Evolutionary conservation across 2,329 filamentous ascomycete genomes (phyloP), one percentile per base, ranked within the genome.

Genomic region (Aureobasidium sp.): DNA sequence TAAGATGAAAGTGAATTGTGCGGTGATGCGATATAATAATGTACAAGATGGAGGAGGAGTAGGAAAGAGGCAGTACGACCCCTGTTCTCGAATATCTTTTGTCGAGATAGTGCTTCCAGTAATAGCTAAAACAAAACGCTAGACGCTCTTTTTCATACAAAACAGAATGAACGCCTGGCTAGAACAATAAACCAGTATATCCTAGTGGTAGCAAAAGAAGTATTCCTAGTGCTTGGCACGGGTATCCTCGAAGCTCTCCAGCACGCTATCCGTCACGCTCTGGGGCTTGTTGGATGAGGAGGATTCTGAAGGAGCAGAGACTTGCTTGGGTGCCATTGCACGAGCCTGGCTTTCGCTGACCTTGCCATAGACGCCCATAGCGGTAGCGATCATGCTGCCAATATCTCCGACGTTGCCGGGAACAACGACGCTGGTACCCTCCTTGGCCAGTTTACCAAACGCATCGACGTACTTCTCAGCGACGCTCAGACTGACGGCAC

Each of bases 381-480:
- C 94, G 21, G 90, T 95, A 42, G 94, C 92, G 74, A 99, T 97
- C 92, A 99, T 96, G 67, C 90, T 86, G 60, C 91, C 88, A 68
- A 99, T 92, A 72, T 99, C 94, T 64, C 94, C 94, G 41, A 99
- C 91, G 71, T 99, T 97, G 11, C 94, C 94, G 0, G 94, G 94
- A 14, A 99, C 92, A 25, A 99, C 91, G 30, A 99, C 88, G 5
- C 91, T 90, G 3, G 94, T 99, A 68, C 94, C 91, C 79, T 99
- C 92, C 77, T 93, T 94, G 55, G 94, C 94, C 68, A 99, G 80
- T 72, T 92, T 90, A 67, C 84, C 87, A 71, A 97, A 99, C 4
- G 94, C 94, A 50, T 95, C 93, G 58, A 99, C 94, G 69, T 99
- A 99, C 77, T 97, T 96, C 82, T 99, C 94, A 0, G 94, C 94